Conservation (phyloP, 495 filamentous ascomycete genomes). For the Lophium mytilinum region DNA sequence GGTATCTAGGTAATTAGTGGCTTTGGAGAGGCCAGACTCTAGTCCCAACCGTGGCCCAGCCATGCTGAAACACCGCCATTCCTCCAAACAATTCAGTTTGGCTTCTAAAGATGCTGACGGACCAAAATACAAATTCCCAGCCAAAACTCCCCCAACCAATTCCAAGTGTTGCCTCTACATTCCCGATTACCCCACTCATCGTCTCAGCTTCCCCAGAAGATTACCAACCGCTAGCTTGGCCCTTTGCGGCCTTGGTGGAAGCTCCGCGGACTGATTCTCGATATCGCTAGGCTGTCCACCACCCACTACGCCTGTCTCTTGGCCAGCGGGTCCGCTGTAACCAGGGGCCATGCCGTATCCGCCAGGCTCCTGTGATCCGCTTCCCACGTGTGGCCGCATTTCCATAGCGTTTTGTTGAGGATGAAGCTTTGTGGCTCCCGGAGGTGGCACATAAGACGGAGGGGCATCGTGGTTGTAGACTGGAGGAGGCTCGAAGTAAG, state of each 20-base stretch:
- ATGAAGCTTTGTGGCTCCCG: constrained; percentile 49
- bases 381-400: constrained; percentile 10
- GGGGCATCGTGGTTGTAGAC: constrained; percentile 37
- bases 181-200: neutral
- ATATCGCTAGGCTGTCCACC: neutral
- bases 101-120: neutral
- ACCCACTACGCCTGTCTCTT: constrained; percentile 8
- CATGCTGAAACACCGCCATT: neutral
- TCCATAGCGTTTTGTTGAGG: constrained; percentile 38
- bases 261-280: constrained; percentile 6
- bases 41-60: neutral
- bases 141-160: neutral
- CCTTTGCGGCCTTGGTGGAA: constrained; percentile 17
- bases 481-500: constrained; percentile 41
- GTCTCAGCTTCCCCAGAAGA: constrained; percentile 11
- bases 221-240: constrained; percentile 15
- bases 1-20: too few relatives aligned
- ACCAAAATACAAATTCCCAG: neutral
- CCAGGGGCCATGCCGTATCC: neutral
- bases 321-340: constrained; percentile 3
- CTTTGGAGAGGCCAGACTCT: too few relatives aligned
- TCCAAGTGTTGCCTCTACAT: neutral
- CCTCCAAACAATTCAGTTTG: neutral
- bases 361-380: neutral
- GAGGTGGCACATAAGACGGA: constrained; percentile 48